phyloP scores from a whole-genome alignment of 495 filamentous ascomycete genomes.

The Neurospora sp. region DNA sequence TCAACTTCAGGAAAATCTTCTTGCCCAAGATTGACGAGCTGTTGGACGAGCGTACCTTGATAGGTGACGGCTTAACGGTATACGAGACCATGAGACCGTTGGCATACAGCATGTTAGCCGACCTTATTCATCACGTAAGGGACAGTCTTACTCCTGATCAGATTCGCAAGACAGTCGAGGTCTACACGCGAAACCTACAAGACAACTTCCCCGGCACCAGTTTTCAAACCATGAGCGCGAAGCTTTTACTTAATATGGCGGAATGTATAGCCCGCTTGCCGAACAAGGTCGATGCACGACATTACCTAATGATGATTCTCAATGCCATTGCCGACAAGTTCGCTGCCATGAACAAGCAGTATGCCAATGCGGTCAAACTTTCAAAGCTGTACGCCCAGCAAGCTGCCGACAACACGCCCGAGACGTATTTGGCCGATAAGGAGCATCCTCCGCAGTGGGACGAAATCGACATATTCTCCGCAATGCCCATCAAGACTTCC shows the following conservation, averaged over 20 bases:
- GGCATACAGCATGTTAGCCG: slow-evolving; percentile 96
- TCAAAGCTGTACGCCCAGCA: slow-evolving; percentile 62
- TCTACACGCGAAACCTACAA: slow-evolving; percentile 93
- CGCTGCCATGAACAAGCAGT: slow-evolving; percentile 94
- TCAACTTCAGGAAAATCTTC: slow-evolving; percentile 95
- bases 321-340: slow-evolving; percentile 98
- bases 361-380: slow-evolving; percentile 86
- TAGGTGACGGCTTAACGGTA: slow-evolving; percentile 92
- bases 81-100: slow-evolving; percentile 94
- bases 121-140: slow-evolving; percentile 94
- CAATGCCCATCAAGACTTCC: slow-evolving; percentile 90
- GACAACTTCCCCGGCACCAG: slow-evolving; percentile 96
- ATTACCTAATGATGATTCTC: slow-evolving; percentile 94
- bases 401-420: slow-evolving; percentile 54
- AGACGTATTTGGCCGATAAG: slow-evolving; percentile 75
- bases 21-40: slow-evolving; percentile 90
- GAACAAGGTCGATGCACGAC: slow-evolving; percentile 84
- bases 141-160: slow-evolving; percentile 74
- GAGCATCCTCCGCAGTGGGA: slow-evolving; percentile 84
- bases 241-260: slow-evolving; percentile 91
- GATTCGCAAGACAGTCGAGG: slow-evolving; percentile 88
- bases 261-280: slow-evolving; percentile 88
- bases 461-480: slow-evolving; percentile 93
- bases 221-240: slow-evolving; percentile 99
- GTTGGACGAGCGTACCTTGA: slow-evolving; percentile 82